Conservation (phyloP, 805 yeast species). For the Kregervanrija pseudodelftensis region DNA sequence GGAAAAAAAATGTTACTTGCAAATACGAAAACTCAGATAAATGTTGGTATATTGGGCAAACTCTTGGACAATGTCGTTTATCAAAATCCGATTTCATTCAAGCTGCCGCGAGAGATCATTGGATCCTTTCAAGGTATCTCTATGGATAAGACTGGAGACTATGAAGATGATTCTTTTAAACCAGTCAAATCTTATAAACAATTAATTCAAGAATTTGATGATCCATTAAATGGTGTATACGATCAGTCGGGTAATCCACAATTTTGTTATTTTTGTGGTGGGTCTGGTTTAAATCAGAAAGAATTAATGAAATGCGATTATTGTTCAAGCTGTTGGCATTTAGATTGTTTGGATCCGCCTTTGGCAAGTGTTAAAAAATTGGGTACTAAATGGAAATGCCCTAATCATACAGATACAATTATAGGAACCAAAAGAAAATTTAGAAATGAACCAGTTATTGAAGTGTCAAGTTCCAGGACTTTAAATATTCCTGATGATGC, state of each 20-base stretch:
- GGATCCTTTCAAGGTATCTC: conserved; percentile 69
- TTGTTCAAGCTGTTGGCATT: conserved; percentile 79
- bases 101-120: conserved; percentile 60
- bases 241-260: conserved; percentile 64
- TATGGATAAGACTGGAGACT: conserved; percentile 65
- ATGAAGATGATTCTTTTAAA: conserved; percentile 53
- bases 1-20: conserved; percentile 27
- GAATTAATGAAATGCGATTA: conserved; percentile 72
- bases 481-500: conserved; percentile 31
- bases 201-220: conserved; percentile 40
- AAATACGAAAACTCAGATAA: conserved; percentile 1
- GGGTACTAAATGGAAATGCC: conserved; percentile 87
- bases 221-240: conserved; percentile 50
- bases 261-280: conserved; percentile 70
- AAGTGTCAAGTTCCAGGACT: conserved; percentile 38
- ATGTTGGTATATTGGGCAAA: conserved; percentile 45
- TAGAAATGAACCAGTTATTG: conserved; percentile 44
- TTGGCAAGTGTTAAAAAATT: conserved; percentile 62
- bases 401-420: conserved; percentile 63
- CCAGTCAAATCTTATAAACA: conserved; percentile 36
- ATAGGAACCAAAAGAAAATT: conserved; percentile 42
- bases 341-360: conserved; percentile 80
- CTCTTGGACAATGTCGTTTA: conserved; percentile 51
- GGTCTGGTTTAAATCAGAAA: conserved; percentile 53
- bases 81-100: conserved; percentile 59